Percentiles rank a stretch among this genome's conserved stretches.
Evolutionary conservation across 2,329 filamentous ascomycete genomes (phyloP).

Genomic region (Aureobasidium leucospermi): DNA sequence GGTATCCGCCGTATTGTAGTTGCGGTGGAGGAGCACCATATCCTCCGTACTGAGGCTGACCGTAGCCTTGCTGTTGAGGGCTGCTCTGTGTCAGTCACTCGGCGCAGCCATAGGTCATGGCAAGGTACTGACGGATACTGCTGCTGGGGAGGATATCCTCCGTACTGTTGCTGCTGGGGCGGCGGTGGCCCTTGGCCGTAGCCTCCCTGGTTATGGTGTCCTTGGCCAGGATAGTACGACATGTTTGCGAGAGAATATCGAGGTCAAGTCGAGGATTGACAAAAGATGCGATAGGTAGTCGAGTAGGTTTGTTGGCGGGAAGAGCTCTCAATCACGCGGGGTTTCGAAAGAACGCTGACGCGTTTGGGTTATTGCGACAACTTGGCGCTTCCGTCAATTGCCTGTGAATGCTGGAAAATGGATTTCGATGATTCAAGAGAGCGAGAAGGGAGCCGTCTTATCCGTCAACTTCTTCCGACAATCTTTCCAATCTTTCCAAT

Average conservation of each 20-base stretch:
- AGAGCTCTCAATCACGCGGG: neutral
- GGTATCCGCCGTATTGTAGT: slow-evolving; percentile 27
- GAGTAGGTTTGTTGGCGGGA: neutral
- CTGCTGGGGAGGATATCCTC: slow-evolving; percentile 18
- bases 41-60: slow-evolving; percentile 29
- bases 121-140: slow-evolving; percentile 16
- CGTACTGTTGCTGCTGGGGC: slow-evolving; percentile 32
- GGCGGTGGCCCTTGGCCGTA: slow-evolving; percentile 33
- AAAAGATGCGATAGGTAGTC: neutral
- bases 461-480: neutral
- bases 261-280: neutral
- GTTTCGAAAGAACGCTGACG: neutral
- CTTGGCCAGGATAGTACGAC: slow-evolving; percentile 17
- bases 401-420: neutral
- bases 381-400: slow-evolving; percentile 1
- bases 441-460: neutral
- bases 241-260: neutral
- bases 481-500: no score
- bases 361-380: neutral
- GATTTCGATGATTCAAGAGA: neutral
- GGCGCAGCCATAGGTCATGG: neutral
- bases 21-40: slow-evolving; percentile 35
- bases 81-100: neutral
- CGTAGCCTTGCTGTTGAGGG: slow-evolving; percentile 19
- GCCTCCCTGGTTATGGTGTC: slow-evolving; percentile 16